These are phyloP conservation scores for Xylariaceae sp. DNA, from an alignment of 2,329 filamentous ascomycete genomes.

Conservation along the genomic window DNA sequence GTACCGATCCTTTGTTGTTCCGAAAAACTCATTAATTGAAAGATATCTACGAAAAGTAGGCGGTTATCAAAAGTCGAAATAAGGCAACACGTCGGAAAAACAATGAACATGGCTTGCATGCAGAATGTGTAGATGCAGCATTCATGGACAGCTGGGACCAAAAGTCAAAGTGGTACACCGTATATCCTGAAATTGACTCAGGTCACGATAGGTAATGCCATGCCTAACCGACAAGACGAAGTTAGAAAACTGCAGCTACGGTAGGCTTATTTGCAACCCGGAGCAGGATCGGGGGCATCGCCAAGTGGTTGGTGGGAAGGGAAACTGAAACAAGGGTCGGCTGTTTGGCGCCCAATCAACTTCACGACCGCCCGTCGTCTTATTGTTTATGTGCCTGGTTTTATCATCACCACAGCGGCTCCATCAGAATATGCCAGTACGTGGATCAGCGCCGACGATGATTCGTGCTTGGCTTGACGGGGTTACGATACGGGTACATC, in stretches of 20 bases:
- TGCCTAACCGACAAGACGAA: no score
- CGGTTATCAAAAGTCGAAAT: no score
- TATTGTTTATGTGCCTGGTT: slow-evolving; percentile 6
- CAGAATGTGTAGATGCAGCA: no score
- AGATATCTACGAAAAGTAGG: no score
- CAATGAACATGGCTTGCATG: neutral
- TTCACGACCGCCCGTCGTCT: neutral
- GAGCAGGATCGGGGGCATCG: neutral
- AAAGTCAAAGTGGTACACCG: no score
- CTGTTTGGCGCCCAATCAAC: slow-evolving; percentile 28
- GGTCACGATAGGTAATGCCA: neutral
- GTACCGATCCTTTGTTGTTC: no score
- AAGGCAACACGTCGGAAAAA: neutral
- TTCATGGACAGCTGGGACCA: no score
- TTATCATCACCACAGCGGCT: slow-evolving; percentile 9
- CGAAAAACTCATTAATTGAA: no score
- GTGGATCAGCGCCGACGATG: slow-evolving; percentile 22
- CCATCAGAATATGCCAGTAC: slow-evolving; percentile 20
- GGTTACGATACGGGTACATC: slow-evolving; percentile 10
- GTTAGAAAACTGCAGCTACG: no score
- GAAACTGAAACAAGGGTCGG: slow-evolving; percentile 28
- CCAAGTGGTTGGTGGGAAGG: slow-evolving; percentile 1
- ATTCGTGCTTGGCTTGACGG: slow-evolving; percentile 21
- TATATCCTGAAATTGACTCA: no score
- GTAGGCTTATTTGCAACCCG: no score